Percentiles rank a stretch among this genome's conserved stretches.
Evolutionary conservation across 495 filamentous ascomycete species (phyloP).

Genomic region (Neurospora sp.): DNA sequence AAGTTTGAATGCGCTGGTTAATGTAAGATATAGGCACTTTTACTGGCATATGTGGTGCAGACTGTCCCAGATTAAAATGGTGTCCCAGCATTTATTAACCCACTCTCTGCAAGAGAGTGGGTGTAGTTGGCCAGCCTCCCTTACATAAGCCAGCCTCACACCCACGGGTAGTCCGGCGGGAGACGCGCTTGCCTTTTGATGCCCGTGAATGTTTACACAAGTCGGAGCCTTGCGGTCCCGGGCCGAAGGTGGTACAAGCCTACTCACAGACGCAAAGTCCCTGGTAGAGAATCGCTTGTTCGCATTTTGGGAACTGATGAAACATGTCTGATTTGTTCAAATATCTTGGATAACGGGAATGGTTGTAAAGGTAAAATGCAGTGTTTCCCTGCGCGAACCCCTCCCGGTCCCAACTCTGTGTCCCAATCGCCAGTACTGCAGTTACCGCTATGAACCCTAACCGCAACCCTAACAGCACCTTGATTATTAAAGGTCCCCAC

Average conservation of each 20-base stretch:
- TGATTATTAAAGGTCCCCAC: not conserved
- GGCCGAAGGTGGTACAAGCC: not conserved
- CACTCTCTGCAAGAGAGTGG: too few relatives aligned
- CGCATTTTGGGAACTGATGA: not conserved
- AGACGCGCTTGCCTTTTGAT: not conserved
- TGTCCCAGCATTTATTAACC: too few relatives aligned
- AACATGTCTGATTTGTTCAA: not conserved
- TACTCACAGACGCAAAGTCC: not conserved
- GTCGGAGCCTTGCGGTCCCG: not conserved
- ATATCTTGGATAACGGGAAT: not conserved
- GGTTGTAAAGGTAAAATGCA: not conserved
- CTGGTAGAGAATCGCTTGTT: not conserved
- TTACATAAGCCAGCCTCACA: too few relatives aligned
- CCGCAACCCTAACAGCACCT: not conserved
- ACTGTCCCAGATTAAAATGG: too few relatives aligned
- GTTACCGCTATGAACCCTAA: not conserved
- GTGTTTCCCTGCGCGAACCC: not conserved
- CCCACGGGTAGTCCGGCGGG: not conserved
- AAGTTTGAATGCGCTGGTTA: too few relatives aligned
- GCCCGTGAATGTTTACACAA: not conserved
- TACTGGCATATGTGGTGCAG: too few relatives aligned
- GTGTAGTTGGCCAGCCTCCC: too few relatives aligned
- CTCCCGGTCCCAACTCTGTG: not conserved
- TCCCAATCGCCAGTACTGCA: not conserved
- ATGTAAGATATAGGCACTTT: too few relatives aligned